Evolutionary conservation across 176 grass and related monocot genomes (phyloP), one percentile per base, ranked within the genome.

Genomic region (Musa itinerans): DNA sequence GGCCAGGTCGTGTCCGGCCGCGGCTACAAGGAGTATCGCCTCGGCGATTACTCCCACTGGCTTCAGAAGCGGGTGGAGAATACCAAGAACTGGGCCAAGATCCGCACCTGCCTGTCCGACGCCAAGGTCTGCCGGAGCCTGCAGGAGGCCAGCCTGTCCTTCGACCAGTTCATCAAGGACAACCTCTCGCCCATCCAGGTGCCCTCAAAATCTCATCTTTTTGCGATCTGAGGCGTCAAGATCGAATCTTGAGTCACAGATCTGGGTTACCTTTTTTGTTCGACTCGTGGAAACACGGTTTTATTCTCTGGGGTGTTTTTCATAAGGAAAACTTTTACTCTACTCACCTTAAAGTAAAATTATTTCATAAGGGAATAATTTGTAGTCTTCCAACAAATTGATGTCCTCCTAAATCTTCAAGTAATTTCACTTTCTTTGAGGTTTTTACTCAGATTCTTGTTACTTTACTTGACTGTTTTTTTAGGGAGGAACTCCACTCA

Each of bases 1-100:
- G 94, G 94, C 4, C 82, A 93, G 74, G 74, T 52, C 5, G 88
- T 89, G n/a, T 98, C 94, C 0, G 78, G 9, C 0, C 11, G 86
- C 0, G 94, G 94, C 0, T 88, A 20, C 73, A 74, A 72, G 79
- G 74, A 76, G 55, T 76, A 76, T 29, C 74, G 56, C 56, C 74
- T 76, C 8, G 74, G 56, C 16, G 74, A 76, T 29, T 76, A 76
- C 29, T 76, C 74, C 56, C 19, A 76, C 29, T 76, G 74, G 74
- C 74, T 78, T 21, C 62, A 78, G 75, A 67, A 65, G 34, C 49
- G 58, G 4, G 75, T 78, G 43, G 48, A 78, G 48, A 59, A 78
- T 13, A 11, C 49, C 25, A 78, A 67, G 43, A 65, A 78, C 50
- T 65, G 63, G 63, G 75, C n/a, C 50, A 78, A 54, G 34, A 66